Evolutionary conservation across 805 yeast genomes (phyloP).

Genomic region (Candida ficus): DNA sequence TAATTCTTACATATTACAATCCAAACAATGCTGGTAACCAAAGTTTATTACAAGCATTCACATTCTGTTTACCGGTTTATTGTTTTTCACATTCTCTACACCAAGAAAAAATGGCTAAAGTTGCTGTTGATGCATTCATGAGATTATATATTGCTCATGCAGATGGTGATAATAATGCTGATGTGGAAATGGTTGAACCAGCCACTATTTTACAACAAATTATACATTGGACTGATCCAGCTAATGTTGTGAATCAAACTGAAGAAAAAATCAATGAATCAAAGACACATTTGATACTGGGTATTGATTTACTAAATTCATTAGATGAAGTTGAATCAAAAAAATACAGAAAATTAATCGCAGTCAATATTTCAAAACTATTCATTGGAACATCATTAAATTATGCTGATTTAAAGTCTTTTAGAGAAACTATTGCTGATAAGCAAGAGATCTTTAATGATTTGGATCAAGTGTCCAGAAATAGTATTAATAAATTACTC

Average conservation of each 20-base stretch:
- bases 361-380: slow-evolving; percentile 46
- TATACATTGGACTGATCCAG: slow-evolving; percentile 82
- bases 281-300: slow-evolving; percentile 51
- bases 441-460: slow-evolving; percentile 25
- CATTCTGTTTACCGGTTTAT: slow-evolving; percentile 86
- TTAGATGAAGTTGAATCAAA: slow-evolving; percentile 43
- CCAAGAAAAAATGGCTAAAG: slow-evolving; percentile 58
- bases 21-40: slow-evolving; percentile 60
- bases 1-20: slow-evolving; percentile 70
- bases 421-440: slow-evolving; percentile 25
- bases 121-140: slow-evolving; percentile 61
- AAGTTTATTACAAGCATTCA: slow-evolving; percentile 68
- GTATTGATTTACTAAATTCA: slow-evolving; percentile 46
- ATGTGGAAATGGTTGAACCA: slow-evolving; percentile 33
- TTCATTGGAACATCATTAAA: slow-evolving; percentile 32
- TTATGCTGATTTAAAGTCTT: slow-evolving; percentile 21
- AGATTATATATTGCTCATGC: slow-evolving; percentile 46
- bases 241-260: slow-evolving; percentile 46
- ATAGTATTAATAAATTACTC: slow-evolving; percentile 30
- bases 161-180: slow-evolving; percentile 30
- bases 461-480: slow-evolving; percentile 30
- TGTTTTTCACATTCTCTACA: slow-evolving; percentile 71
- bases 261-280: slow-evolving; percentile 38
- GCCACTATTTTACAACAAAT: slow-evolving; percentile 61
- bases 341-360: slow-evolving; percentile 48